Base-by-base conservation (phyloP, 2,329 filamentous ascomycete genomes). In the Diplodia seriata region DNA sequence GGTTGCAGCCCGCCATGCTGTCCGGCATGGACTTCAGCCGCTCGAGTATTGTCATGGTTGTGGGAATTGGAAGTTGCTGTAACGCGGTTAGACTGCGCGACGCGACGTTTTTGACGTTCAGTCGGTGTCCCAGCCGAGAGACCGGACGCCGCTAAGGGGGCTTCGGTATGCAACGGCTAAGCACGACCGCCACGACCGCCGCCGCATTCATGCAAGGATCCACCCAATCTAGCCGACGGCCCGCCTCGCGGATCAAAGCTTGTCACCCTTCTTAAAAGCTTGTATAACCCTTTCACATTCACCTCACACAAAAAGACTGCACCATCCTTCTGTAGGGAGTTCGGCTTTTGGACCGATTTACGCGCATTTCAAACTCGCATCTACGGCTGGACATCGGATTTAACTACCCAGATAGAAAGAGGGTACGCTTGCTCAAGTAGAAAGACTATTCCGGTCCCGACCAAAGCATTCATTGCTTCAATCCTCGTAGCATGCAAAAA, bases 71-170 rank as follows among this genome's bases (percentile, higher is more conserved):
- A 14, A 23, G 18, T 9, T 47, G 26, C 15, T 23, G 38, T 20
- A 11, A 4, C 40, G 9, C 12, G 40, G 18, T 36, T n/a, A 31
- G 31, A 50, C 15, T 18, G 23, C 5, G 29, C 26, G 56, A 29
- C 18, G 57, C 26, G 40, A 33, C 6, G 29, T 9, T 62, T 50
- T 62, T 47, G 4, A 62, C 4, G 57, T n/a, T 36, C n/a, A 5
- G 26, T 9, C 57, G 57, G 57, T 62, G 57, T 62, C 57, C 57
- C 15, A 20, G n/a, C 23, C 29, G 57, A 50, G 57, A 49, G 57
- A 62, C 57, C 57, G 57, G 7, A 54, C 29, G 51, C 20, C 40
- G 40, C 4, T n/a, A 20, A 33, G 3, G 26, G 26, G 40, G 18
- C 15, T 18, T 8, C 40, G 40, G 40, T 43, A 47, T 20, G 43